Percentiles rank a stretch among this genome's conserved stretches.
Conservation (phyloP, 225 moss, liverwort and hornwort genomes). For the Asterella californica region DNA sequence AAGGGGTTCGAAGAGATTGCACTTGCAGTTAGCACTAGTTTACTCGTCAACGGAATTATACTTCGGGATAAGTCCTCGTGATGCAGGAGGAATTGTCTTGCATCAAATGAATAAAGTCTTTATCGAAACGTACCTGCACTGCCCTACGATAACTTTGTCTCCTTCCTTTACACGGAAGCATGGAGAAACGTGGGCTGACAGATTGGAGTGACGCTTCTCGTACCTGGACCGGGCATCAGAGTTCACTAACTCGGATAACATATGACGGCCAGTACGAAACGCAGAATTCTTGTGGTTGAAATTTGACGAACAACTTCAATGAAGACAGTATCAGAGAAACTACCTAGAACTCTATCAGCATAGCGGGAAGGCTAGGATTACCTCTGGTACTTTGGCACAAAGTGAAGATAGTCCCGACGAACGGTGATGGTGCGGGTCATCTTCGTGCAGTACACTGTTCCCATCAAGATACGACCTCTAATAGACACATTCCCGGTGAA, state of each 20-base stretch:
- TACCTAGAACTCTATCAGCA: background rate
- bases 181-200: constrained; percentile 43
- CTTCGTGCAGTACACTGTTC: constrained; percentile 39
- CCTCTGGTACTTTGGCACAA: constrained; percentile 47
- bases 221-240: constrained; percentile 18
- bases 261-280: too few species aligned
- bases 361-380: background rate
- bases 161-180: constrained; percentile 49
- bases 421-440: constrained; percentile 43
- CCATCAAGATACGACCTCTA: constrained; percentile 42
- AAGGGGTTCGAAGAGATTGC: background rate
- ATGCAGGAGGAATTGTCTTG: background rate
- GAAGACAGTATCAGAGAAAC: background rate
- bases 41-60: background rate
- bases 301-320: background rate
- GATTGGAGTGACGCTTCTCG: constrained; percentile 45
- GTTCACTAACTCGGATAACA: background rate
- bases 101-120: background rate
- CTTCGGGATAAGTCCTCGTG: background rate
- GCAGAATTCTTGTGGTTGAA: too few species aligned
- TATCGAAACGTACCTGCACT: constrained; percentile 32
- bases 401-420: constrained; percentile 43
- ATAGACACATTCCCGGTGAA: constrained; percentile 46
- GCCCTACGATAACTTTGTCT: constrained; percentile 43
- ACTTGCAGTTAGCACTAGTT: background rate